Conservation (phyloP, 2,329 filamentous ascomycete species). For the Talaromyces sp. region DNA sequence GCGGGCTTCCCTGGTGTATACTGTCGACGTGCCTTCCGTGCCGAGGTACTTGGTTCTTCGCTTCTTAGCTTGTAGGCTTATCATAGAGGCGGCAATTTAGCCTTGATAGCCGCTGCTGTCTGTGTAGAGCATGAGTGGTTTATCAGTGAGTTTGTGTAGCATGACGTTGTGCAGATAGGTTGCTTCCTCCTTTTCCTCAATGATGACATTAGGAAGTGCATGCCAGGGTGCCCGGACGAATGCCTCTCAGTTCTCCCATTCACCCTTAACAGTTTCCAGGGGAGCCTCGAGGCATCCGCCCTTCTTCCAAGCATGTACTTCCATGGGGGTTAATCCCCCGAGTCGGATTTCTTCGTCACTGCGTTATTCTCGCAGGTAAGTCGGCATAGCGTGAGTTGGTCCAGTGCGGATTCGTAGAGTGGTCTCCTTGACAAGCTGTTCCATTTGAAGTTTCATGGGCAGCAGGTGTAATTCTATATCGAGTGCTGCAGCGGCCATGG, state of each 20-base stretch:
- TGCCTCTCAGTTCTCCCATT: conserved; percentile 9
- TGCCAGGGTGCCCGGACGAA: conserved; percentile 11
- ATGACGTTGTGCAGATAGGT: not conserved
- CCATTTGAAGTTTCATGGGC: too few species aligned
- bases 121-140: not conserved
- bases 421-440: too few species aligned
- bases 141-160: not conserved
- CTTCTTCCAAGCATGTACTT: conserved; percentile 3
- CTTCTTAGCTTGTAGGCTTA: not conserved
- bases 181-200: not conserved
- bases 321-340: conserved; percentile 4
- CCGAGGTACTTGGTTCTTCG: too few species aligned
- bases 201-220: conserved; percentile 7
- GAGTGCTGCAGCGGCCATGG: too few species aligned
- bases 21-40: too few species aligned
- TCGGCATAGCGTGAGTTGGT: too few species aligned
- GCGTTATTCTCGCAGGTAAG: too few species aligned
- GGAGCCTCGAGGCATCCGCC: not conserved
- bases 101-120: conserved; percentile 2
- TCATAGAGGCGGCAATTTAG: not conserved
- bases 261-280: not conserved
- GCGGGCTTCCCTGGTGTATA: too few species aligned
- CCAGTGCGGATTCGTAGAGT: too few species aligned
- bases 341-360: too few species aligned
- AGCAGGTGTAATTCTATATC: too few species aligned